phyloP scores from a whole-genome alignment of 2,329 filamentous ascomycete genomes.

The Phyllosticta citribraziliensis region DNA sequence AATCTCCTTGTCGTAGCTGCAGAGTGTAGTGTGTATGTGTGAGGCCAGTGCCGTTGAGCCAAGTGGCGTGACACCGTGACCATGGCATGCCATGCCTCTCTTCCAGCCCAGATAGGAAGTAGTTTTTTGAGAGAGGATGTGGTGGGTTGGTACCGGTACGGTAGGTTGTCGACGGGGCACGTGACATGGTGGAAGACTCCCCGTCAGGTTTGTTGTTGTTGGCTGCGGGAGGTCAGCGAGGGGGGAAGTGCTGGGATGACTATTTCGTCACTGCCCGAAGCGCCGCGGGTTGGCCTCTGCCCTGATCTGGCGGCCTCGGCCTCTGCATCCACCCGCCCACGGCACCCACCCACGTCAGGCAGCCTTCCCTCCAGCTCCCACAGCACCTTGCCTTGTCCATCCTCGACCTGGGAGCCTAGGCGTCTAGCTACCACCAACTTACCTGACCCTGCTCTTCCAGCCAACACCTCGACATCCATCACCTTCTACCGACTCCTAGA shows the following conservation, averaged over 20 bases:
- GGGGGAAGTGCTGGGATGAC: neutral
- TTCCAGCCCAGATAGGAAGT: neutral
- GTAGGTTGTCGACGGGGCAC: neutral
- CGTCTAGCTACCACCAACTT: neutral
- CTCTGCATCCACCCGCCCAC: neutral
- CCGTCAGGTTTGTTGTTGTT: no score
- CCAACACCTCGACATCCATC: neutral
- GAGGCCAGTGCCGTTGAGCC: neutral
- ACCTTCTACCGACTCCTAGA: neutral
- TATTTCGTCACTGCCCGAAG: constrained; percentile 8
- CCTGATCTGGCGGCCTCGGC: constrained; percentile 1
- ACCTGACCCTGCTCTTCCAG: neutral
- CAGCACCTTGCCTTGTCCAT: constrained; percentile 1
- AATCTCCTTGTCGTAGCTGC: constrained; percentile 21
- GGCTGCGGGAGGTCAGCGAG: neutral
- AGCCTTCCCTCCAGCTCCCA: constrained; percentile 2
- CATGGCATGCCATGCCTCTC: neutral
- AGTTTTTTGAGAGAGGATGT: neutral
- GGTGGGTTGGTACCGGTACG: no score
- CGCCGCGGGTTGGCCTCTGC: neutral
- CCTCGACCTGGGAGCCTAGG: neutral
- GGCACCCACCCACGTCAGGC: constrained; percentile 7
- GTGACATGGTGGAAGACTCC: neutral
- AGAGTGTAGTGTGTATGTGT: neutral
- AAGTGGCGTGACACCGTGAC: neutral